Evolutionary conservation across 2,329 filamentous ascomycete genomes (phyloP), one percentile per base, ranked within the genome.

Genomic region (Paraphaeosphaeria minitans): DNA sequence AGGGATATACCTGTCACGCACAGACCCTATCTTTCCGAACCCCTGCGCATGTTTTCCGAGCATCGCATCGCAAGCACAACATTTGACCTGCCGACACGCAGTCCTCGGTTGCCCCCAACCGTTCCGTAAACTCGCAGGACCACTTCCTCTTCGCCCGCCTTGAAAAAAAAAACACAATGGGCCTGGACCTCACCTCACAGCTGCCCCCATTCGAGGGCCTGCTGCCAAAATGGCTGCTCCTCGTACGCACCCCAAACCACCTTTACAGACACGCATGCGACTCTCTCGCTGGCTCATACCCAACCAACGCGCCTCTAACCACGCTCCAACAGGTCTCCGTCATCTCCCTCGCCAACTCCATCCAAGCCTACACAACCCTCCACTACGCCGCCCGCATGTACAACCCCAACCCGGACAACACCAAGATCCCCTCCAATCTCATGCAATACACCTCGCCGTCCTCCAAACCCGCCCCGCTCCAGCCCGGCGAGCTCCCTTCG

Each of bases 331-430:
- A 97, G 94, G 85, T 96, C 73, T 92, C 92, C 57, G 73, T 93
- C 57, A 85, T 96, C 57, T 92, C 94, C 31, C 83, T 95, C 59
- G 89, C 87, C 70, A 99, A 99, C 82, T 90, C 88, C 37, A 75
- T 96, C 48, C 93, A 97, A 82, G 87, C 91, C 73, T 96, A 96
- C 79, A 71, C 81, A 37, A 96, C 92, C 19, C 84, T 93, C 3
- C 83, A 88, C 76, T 96, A 91, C 80, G 93, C 93, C 8, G 87
- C 89, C n/a, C 89, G 92, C 75, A 86, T 98, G 72, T 99, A 98
- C 82, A 87, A 89, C 67, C 87, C 87, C 77, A 85, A 79, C 59
- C 76, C 41, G 72, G 77, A 33, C 75, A 85, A 12, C 53, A 49
- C 58, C 61, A 49, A 65, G 77, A 76, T 10, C 77, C 75, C 12